phyloP scores from a whole-genome alignment of 2,329 filamentous ascomycete genomes.

The Didymella pomorum region DNA sequence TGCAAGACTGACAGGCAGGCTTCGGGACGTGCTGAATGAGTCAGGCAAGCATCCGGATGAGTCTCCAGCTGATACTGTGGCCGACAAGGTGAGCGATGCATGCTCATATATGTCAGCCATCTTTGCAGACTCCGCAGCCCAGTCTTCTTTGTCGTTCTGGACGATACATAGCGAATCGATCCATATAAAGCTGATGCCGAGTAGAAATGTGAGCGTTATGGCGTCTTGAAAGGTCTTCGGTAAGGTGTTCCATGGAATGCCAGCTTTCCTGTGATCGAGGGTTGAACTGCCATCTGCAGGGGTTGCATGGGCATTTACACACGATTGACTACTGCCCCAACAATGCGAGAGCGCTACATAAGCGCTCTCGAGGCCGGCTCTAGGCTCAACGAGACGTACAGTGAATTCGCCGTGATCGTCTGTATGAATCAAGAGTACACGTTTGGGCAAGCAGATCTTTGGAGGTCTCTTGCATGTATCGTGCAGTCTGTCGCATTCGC shows the following conservation, averaged over 20 bases:
- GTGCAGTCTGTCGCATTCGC: conserved; percentile 19
- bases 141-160: no score
- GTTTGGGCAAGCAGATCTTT: conserved; percentile 20
- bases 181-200: conserved; percentile 3
- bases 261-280: background rate
- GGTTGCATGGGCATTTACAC: background rate
- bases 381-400: conserved; percentile 13
- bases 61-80: no score
- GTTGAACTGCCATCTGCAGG: background rate
- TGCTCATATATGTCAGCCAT: no score
- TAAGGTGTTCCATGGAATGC: background rate
- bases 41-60: no score
- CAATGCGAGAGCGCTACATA: conserved; percentile 12
- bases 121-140: no score
- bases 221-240: conserved; percentile 23
- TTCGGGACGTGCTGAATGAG: no score
- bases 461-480: conserved; percentile 13
- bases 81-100: no score
- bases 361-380: conserved; percentile 1
- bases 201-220: conserved; percentile 10
- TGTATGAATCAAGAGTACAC: conserved; percentile 18
- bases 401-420: background rate
- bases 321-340: background rate
- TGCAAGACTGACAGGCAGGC: no score
- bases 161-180: no score